A percentile compares a stretch with the other conserved stretches of the same genome.
Conservation (phyloP, 73 alveolate species). For the Diophrys sp. region DNA sequence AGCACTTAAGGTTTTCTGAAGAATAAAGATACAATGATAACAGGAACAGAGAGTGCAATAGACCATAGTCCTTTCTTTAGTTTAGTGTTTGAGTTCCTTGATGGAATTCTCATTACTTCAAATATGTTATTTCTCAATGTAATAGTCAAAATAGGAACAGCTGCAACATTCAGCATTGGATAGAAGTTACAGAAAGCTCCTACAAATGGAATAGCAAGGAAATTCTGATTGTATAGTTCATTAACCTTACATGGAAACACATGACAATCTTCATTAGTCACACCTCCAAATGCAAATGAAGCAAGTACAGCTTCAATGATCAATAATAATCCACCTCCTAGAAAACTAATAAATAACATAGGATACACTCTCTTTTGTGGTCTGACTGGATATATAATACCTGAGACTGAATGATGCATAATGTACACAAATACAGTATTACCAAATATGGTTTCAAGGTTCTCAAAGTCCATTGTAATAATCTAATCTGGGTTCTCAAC, state of each 20-base stretch:
- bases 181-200: slow-evolving; percentile 48
- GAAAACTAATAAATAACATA: slow-evolving; percentile 38
- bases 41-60: slow-evolving; percentile 38
- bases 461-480: not conserved
- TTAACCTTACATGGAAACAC: slow-evolving; percentile 37
- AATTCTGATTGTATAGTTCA: slow-evolving; percentile 41
- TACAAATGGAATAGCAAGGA: slow-evolving; percentile 31
- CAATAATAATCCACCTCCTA: slow-evolving; percentile 20
- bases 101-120: slow-evolving; percentile 22
- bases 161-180: slow-evolving; percentile 58
- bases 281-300: slow-evolving; percentile 37
- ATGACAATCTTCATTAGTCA: slow-evolving; percentile 23
- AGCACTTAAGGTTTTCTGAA: slow-evolving; percentile 28
- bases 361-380: slow-evolving; percentile 34
- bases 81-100: not conserved
- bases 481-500: slow-evolving; percentile 26
- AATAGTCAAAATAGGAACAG: slow-evolving; percentile 56
- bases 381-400: slow-evolving; percentile 49
- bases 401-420: slow-evolving; percentile 51
- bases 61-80: slow-evolving; percentile 45
- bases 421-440: slow-evolving; percentile 45
- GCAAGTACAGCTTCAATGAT: slow-evolving; percentile 46
- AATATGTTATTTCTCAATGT: slow-evolving; percentile 50
- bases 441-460: slow-evolving; percentile 40
- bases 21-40: slow-evolving; percentile 25